Evolutionary conservation across 192 early-diverging fungal species (phyloP), one percentile per base, ranked within the genome.

Genomic region (Chytriomyces sp.): DNA sequence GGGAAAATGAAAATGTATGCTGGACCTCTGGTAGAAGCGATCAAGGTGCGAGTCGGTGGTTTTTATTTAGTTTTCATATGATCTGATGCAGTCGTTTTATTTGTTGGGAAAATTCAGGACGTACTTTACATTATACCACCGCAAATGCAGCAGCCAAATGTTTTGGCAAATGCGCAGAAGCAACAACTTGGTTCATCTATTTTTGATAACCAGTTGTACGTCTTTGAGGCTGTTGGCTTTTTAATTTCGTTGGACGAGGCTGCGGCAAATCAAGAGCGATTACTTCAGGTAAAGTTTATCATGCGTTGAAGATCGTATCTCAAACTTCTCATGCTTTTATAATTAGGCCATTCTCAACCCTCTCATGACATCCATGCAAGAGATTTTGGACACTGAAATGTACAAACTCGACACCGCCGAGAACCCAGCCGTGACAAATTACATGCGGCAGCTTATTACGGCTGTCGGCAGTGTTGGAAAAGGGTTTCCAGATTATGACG

Each of bases 221-320:
- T 97, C 47, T 97, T 96, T 86, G 96, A 98, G 81, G 91, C 94
- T 7, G 93, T 93, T 72, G 96, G 96, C n/a, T 87, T 92, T 53
- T 83, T 97, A 81, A 96, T 97, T 79, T 92, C 96, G n/a, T 82
- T 90, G 28, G 90, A 92, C 11, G 83, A 76, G 69, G 82, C 94
- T 61, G 86, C 91, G 53, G 80, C 85, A 48, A 83, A 85, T 48
- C 94, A 96, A 86, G 87, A 89, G 74, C 88, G 93, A 75, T 87
- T 83, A 24, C 65, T 88, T 50, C 84, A 66, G 82, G 81, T 84
- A 61, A n/a, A 20, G 8, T 4, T 48, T 73, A 28, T 23, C 63
- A 6, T 67, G 10, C 84, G 13, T 18, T 10, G 20, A 5, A n/a
- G n/a, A 20, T 35, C 0, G 60, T n/a, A 16, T 6, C n/a, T 7